A percentile compares a stretch with the other conserved stretches of the same genome.
These are phyloP conservation scores for Echria macrotheca DNA, from an alignment of 495 filamentous ascomycete genomes.

Conservation along the genomic window DNA sequence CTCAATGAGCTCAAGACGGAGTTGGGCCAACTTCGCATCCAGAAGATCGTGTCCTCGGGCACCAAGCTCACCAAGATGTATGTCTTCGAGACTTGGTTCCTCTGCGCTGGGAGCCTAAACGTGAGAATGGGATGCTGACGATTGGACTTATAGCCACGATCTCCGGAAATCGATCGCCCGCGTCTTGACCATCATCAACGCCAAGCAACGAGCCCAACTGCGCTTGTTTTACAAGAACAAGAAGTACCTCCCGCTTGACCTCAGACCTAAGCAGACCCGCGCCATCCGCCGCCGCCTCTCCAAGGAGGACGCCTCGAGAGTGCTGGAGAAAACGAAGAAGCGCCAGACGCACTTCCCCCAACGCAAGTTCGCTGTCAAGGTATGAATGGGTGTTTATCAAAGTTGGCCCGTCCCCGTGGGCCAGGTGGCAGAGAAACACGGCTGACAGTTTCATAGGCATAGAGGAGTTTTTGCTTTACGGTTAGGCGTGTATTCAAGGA, in stretches of 20 bases:
- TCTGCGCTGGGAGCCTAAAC: neutral
- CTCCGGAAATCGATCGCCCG: slow-evolving; percentile 98
- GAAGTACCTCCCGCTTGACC: slow-evolving; percentile 96
- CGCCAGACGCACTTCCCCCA: slow-evolving; percentile 91
- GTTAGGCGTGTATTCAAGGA: slow-evolving; percentile 32
- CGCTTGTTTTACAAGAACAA: slow-evolving; percentile 99
- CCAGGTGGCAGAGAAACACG: no score
- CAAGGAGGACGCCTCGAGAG: slow-evolving; percentile 74
- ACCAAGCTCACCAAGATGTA: slow-evolving; percentile 98
- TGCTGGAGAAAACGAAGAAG: slow-evolving; percentile 91
- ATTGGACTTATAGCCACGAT: slow-evolving; percentile 68
- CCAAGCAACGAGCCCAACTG: slow-evolving; percentile 94
- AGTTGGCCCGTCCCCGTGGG: no score
- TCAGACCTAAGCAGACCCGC: slow-evolving; percentile 94
- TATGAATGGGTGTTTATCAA: slow-evolving; percentile 33
- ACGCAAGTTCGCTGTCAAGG: slow-evolving; percentile 98
- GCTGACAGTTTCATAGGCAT: slow-evolving; percentile 26
- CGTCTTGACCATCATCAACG: slow-evolving; percentile 97
- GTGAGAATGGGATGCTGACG: neutral
- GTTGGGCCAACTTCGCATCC: slow-evolving; percentile 85
- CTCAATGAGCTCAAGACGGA: slow-evolving; percentile 90
- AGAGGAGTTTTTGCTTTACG: slow-evolving; percentile 28
- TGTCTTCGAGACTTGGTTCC: slow-evolving; percentile 31
- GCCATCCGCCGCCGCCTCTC: slow-evolving; percentile 89
- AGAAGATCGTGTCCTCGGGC: slow-evolving; percentile 91